These are phyloP conservation scores for Suillus americanus DNA, from an alignment of 768 basidiomycete genomes.

Conservation along the genomic window DNA sequence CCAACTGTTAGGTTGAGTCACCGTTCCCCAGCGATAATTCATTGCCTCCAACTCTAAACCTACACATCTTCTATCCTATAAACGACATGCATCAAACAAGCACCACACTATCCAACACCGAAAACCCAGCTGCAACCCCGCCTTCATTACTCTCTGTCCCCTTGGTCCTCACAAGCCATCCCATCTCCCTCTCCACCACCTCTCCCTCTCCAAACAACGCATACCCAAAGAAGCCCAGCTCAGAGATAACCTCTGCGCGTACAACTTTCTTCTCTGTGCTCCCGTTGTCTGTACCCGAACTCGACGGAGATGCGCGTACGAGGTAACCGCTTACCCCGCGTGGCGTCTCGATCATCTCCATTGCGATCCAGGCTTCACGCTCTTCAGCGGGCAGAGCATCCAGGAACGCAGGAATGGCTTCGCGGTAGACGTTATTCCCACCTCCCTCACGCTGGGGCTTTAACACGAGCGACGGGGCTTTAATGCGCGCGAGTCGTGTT, in stretches of 20 bases:
- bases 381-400: slow-evolving; percentile 57
- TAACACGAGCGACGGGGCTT: slow-evolving; percentile 67
- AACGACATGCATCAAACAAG: slow-evolving; percentile 36
- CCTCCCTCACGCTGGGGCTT: slow-evolving; percentile 99
- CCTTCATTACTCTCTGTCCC: slow-evolving; percentile 91
- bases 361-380: slow-evolving; percentile 89
- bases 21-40: no score
- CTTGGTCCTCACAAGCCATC: slow-evolving; percentile 89
- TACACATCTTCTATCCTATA: background rate
- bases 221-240: slow-evolving; percentile 92
- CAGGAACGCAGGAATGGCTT: slow-evolving; percentile 76
- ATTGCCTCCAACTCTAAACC: background rate
- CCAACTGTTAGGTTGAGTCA: no score
- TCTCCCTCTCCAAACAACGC: slow-evolving; percentile 63
- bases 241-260: slow-evolving; percentile 75
- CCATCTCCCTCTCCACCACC: slow-evolving; percentile 60
- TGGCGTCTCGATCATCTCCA: slow-evolving; percentile 89
- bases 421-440: slow-evolving; percentile 93
- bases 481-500: slow-evolving; percentile 17
- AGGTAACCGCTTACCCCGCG: slow-evolving; percentile 67
- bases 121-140: slow-evolving; percentile 83
- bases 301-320: slow-evolving; percentile 58
- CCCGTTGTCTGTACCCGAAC: background rate
- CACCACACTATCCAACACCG: slow-evolving; percentile 69
- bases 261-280: slow-evolving; percentile 31